Conservation (phyloP, 768 basidiomycete species). For the Trametes cinnabarina region DNA sequence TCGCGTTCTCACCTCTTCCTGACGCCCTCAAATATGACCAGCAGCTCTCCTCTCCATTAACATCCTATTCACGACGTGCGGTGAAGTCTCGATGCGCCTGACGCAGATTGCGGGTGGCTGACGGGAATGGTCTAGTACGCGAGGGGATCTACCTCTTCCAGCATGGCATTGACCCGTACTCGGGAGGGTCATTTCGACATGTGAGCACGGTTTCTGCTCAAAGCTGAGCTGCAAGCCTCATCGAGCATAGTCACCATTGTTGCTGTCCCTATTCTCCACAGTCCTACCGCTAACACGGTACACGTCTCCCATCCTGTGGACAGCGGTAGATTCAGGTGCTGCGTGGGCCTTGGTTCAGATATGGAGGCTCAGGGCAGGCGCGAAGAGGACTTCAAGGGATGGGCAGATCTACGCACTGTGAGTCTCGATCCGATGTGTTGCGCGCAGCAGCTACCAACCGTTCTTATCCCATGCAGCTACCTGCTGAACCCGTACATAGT, state of each 20-base stretch:
- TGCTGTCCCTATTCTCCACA: constrained; percentile 73
- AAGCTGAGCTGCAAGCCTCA: neutral
- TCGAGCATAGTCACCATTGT: constrained; percentile 67
- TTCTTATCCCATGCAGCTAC: constrained; percentile 49
- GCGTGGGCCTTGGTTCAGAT: constrained; percentile 68
- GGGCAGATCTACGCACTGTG: constrained; percentile 64
- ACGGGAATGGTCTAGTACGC: constrained; percentile 54
- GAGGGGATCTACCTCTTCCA: constrained; percentile 85
- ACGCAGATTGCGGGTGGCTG: constrained; percentile 14
- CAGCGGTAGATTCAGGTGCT: constrained; percentile 59
- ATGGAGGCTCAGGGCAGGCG: constrained; percentile 61
- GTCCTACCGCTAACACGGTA: constrained; percentile 53
- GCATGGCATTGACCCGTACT: constrained; percentile 81
- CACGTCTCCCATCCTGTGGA: constrained; percentile 64
- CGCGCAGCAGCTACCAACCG: neutral
- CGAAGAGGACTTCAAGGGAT: constrained; percentile 50
- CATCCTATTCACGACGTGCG: constrained; percentile 75
- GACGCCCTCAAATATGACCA: constrained; percentile 62
- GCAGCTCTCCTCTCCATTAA: constrained; percentile 78
- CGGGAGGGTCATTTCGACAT: constrained; percentile 83
- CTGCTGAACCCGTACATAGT: constrained; percentile 89
- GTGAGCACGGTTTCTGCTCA: constrained; percentile 47
- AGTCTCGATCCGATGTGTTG: constrained; percentile 28
- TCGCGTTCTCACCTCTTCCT: constrained; percentile 52
- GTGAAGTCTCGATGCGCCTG: constrained; percentile 8